These are phyloP conservation scores for Ceratobasidium sp. DNA, from an alignment of 1,284 basidiomycete genomes.

Conservation along the genomic window DNA sequence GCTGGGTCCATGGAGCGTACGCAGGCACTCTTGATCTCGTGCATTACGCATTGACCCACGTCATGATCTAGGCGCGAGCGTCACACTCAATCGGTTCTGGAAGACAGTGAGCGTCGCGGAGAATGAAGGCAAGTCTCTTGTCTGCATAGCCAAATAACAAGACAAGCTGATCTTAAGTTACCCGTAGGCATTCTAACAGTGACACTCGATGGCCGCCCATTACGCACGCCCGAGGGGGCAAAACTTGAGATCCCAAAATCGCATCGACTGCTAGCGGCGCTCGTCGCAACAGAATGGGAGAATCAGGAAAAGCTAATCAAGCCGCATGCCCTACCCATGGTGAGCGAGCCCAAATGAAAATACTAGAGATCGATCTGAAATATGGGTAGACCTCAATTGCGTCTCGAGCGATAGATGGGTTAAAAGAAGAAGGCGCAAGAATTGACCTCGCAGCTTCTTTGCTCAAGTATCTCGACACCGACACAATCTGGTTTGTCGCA, in stretches of 20 bases:
- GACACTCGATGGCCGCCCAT: conserved; percentile 84
- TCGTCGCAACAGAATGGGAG: conserved; percentile 97
- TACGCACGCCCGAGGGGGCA: conserved; percentile 90
- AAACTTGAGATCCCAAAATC: conserved; percentile 78
- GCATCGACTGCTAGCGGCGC: conserved; percentile 80
- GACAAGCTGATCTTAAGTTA: background rate
- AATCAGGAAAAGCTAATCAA: conserved; percentile 89
- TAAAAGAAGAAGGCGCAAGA: conserved; percentile 70
- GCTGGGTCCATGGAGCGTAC: conserved; percentile 56
- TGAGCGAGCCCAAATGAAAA: conserved; percentile 58
- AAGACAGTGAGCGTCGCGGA: conserved; percentile 82
- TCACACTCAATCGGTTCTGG: conserved; percentile 91
- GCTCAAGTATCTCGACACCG: conserved; percentile 92
- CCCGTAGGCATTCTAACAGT: conserved; percentile 69
- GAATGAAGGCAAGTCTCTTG: conserved; percentile 60
- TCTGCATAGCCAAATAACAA: conserved; percentile 7
- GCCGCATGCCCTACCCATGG: conserved; percentile 92
- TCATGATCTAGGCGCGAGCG: conserved; percentile 78
- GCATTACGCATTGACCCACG: background rate
- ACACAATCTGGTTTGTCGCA: conserved; percentile 86
- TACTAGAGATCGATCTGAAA: background rate
- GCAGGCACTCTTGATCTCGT: background rate
- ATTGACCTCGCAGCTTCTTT: conserved; percentile 79
- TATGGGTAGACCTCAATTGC: conserved; percentile 83
- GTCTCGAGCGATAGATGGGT: conserved; percentile 88